Base-by-base conservation (phyloP, 2,329 filamentous ascomycete genomes). In the Aquanectria penicillioides region DNA sequence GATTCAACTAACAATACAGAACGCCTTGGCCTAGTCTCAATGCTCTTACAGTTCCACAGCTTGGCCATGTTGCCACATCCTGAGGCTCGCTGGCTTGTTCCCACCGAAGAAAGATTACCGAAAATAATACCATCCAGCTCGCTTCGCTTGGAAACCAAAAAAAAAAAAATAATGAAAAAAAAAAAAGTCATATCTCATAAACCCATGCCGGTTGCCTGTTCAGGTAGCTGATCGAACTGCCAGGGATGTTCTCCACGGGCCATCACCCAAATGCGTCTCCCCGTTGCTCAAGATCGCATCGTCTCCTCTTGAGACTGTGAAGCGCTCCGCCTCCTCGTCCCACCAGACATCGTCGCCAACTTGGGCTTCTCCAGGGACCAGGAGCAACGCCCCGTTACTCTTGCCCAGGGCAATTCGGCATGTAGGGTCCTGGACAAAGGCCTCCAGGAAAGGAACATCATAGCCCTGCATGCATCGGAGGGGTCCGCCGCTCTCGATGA, bases 301-400 rank as follows among this genome's bases (percentile, higher is more conserved):
- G 13, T 57, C 64, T 23, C 61, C 62, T 31, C 63, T 68, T 40
- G 57, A 63, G 22, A 68, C 60, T 15, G 46, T 54, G 22, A 70
- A 67, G 38, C 59, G 58, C 49, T 64, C 51, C 34, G 60, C 59
- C 6, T 61, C 62, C 12, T 62, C 61, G 43, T 65, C 64, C 61
- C 61, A 63, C 63, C 66, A 70, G 8, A 72, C 61, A 58, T 68
- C 57, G 23, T 74, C 72, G 33, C 68, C 71, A 44, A 67, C 61
- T 47, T 72, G 50, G 48, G 67, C 67, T 55, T 68, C 52, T 3
- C 64, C 70, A 34, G 70, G 63, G 33, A 74, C 71, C 12, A 72
- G 48, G 29, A 72, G 47, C 41, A 74, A 52, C 47, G 61, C 64
- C 41, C 69, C 62, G 23, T 63, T 61, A 44, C 70, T 64, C 55